These are phyloP conservation scores for Teunomyces panamensis DNA, from an alignment of 805 yeast genomes.

Conservation along the genomic window DNA sequence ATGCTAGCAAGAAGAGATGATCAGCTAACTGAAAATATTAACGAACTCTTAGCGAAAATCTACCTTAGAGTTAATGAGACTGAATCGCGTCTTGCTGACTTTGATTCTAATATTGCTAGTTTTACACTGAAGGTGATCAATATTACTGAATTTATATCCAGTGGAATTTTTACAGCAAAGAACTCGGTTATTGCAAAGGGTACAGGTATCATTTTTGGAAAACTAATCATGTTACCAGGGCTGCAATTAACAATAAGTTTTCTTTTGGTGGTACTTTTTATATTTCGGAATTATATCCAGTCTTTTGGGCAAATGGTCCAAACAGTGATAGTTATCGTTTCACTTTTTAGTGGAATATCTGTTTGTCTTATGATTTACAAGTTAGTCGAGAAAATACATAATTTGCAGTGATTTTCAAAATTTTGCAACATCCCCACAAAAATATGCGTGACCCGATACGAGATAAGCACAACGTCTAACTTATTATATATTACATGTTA, in stretches of 20 bases:
- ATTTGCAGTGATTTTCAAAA: neutral
- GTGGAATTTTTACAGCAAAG: neutral
- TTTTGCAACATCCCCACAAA: neutral
- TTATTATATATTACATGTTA: neutral
- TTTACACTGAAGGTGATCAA: neutral
- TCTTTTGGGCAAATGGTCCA: neutral
- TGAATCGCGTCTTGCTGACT: neutral
- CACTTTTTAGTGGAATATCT: neutral
- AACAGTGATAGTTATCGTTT: neutral
- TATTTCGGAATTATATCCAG: neutral
- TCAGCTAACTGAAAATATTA: neutral
- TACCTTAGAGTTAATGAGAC: neutral
- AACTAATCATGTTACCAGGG: neutral
- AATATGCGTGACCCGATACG: neutral
- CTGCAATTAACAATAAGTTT: neutral
- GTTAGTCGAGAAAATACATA: neutral
- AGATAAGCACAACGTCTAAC: neutral
- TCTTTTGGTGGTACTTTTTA: neutral
- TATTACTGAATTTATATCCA: neutral
- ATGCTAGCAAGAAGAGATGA: neutral
- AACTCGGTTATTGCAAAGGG: neutral
- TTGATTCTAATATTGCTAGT: slow-evolving; percentile 2
- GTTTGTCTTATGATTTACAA: neutral
- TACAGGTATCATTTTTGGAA: neutral
- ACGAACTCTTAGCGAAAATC: neutral